phyloP scores from a whole-genome alignment of 2,329 filamentous ascomycete genomes.

The Phaeosphaeriaceae sp. region DNA sequence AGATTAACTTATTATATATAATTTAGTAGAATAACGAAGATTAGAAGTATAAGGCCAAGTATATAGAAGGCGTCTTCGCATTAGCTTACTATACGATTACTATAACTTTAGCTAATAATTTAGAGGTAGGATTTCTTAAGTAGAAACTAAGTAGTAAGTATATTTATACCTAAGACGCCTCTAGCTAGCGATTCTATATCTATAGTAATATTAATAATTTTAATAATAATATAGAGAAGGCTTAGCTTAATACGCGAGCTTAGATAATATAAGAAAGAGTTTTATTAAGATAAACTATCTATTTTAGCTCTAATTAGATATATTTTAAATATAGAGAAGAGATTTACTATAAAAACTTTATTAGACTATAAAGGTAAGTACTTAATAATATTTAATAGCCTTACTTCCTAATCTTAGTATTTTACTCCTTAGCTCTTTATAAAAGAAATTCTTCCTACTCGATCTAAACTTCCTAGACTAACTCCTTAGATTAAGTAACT shows the following conservation, averaged over 20 bases:
- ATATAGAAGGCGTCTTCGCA: conserved; percentile 7
- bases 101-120: conserved; percentile 16
- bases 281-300: conserved; percentile 20
- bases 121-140: conserved; percentile 22
- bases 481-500: conserved; percentile 8
- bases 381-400: conserved; percentile 5
- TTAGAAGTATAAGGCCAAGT: conserved; percentile 3
- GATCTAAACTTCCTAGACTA: conserved; percentile 19
- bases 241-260: conserved; percentile 22
- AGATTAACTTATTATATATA: conserved; percentile 14
- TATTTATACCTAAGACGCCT: conserved; percentile 8
- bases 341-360: conserved; percentile 23
- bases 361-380: conserved; percentile 19
- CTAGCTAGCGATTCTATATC: conserved; percentile 15
- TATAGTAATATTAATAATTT: conserved; percentile 5
- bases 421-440: conserved; percentile 6
- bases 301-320: conserved; percentile 23
- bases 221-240: conserved; percentile 10
- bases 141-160: conserved; percentile 7
- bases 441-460: conserved; percentile 14
- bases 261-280: conserved; percentile 13
- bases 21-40: conserved; percentile 4
- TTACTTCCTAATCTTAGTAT: background rate
- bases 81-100: conserved; percentile 7
- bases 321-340: conserved; percentile 27